phyloP scores from a whole-genome alignment of 2,329 filamentous ascomycete genomes.

The Sporothrix protearum region DNA sequence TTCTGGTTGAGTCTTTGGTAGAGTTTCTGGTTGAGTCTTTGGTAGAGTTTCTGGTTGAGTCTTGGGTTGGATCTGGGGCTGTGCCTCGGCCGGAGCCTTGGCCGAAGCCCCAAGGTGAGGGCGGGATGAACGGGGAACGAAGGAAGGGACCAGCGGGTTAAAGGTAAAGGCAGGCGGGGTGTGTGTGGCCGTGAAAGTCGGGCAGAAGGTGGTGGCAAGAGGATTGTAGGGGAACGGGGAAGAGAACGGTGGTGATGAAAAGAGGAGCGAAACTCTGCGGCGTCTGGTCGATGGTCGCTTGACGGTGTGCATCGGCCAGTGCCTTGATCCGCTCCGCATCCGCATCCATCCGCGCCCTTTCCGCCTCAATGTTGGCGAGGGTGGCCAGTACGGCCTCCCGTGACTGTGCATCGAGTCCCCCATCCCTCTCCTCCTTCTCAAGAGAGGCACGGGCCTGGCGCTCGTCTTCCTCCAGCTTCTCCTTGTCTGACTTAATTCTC shows the following conservation, averaged over 20 bases:
- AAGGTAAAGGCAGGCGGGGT: neutral
- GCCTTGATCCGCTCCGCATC: neutral
- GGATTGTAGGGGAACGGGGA: neutral
- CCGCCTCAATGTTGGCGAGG: neutral
- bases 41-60: neutral
- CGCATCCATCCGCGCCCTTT: neutral
- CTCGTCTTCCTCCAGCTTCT: neutral
- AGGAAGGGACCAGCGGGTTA: neutral
- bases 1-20: too few species aligned
- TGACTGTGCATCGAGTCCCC: neutral
- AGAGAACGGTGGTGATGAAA: neutral
- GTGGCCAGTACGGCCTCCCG: neutral
- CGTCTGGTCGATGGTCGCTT: neutral
- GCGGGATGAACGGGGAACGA: neutral
- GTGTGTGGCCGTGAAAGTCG: neutral
- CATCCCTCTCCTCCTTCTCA: neutral
- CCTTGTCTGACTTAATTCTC: neutral
- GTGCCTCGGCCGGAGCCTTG: neutral
- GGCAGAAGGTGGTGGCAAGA: neutral
- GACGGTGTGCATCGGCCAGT: neutral
- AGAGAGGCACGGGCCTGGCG: neutral
- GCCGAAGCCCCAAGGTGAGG: neutral
- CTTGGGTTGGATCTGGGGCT: neutral
- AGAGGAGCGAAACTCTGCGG: neutral
- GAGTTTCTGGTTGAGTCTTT: neutral